Conservation (phyloP, 352 stramenopile genomes). For the Globisporangium alternatum region DNA sequence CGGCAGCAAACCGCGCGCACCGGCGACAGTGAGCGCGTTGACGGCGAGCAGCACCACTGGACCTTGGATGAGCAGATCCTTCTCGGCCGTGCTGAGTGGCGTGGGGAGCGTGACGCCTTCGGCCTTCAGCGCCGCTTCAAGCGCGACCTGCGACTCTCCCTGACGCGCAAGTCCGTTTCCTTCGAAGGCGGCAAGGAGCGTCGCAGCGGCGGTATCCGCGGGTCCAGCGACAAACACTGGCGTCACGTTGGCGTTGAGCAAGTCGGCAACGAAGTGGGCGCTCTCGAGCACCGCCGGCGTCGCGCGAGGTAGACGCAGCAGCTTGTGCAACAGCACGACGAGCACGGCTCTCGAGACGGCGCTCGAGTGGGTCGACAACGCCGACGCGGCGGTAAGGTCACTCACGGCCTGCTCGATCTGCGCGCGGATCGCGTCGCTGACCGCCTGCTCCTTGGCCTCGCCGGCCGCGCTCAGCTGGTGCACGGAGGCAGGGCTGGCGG, state of each 20-base stretch:
- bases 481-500: background rate
- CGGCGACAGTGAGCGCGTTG: conserved; percentile 49
- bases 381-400: conserved; percentile 13
- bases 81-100: conserved; percentile 36
- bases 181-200: conserved; percentile 28
- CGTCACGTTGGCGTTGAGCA: conserved; percentile 64
- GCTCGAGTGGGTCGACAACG: conserved; percentile 4
- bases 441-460: conserved; percentile 12
- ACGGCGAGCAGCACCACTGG: conserved; percentile 52
- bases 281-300: conserved; percentile 29
- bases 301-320: conserved; percentile 19
- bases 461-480: conserved; percentile 6
- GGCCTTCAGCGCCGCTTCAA: conserved; percentile 25
- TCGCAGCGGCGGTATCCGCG: conserved; percentile 23
- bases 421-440: conserved; percentile 15
- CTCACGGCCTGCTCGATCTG: conserved; percentile 12
- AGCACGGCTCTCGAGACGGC: conserved; percentile 26
- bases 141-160: conserved; percentile 9
- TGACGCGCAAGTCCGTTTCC: conserved; percentile 26
- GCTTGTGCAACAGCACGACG: conserved; percentile 25
- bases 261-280: conserved; percentile 38
- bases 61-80: conserved; percentile 31
- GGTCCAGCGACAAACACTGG: conserved; percentile 27
- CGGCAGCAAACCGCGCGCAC: conserved; percentile 59
- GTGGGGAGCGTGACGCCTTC: conserved; percentile 34